These are phyloP conservation scores for Pelargonium cotyledonis DNA, from an alignment of 441 rosid genomes.

Conservation along the genomic window DNA sequence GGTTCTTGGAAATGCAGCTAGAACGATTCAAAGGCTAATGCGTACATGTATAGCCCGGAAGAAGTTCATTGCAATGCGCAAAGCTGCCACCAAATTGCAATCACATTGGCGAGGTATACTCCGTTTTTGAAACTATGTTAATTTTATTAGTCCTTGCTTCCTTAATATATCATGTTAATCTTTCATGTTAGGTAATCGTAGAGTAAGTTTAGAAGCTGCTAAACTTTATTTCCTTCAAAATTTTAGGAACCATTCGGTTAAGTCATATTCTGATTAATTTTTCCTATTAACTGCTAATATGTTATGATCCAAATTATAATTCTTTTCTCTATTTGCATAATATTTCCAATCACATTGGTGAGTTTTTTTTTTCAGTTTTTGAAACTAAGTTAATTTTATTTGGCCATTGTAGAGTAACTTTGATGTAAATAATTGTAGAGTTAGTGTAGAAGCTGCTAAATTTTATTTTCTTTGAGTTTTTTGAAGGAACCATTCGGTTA, in stretches of 20 bases:
- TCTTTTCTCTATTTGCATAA: slow-evolving; percentile 21
- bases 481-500: background rate
- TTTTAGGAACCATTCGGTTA: background rate
- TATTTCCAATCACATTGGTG: slow-evolving; percentile 77
- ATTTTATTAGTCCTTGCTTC: background rate
- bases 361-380: slow-evolving; percentile 44
- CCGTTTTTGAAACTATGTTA: slow-evolving; percentile 7
- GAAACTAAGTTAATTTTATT: background rate
- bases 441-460: background rate
- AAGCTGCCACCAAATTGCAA: slow-evolving; percentile 78
- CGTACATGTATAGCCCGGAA: slow-evolving; percentile 81
- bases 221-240: background rate
- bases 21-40: slow-evolving; percentile 81
- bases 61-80: slow-evolving; percentile 73
- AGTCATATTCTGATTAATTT: slow-evolving; percentile 2
- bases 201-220: background rate
- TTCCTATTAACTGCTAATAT: slow-evolving; percentile 11
- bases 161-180: background rate
- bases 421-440: slow-evolving; percentile 1
- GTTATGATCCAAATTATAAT: slow-evolving; percentile 16
- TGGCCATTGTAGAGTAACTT: no score
- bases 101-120: slow-evolving; percentile 79
- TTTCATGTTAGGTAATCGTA: background rate
- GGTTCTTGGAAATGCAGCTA: slow-evolving; percentile 99
- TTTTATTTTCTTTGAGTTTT: slow-evolving; percentile 7